Evolutionary conservation across 345 rosid genomes (phyloP).

Genomic region (Luvunga scandens): DNA sequence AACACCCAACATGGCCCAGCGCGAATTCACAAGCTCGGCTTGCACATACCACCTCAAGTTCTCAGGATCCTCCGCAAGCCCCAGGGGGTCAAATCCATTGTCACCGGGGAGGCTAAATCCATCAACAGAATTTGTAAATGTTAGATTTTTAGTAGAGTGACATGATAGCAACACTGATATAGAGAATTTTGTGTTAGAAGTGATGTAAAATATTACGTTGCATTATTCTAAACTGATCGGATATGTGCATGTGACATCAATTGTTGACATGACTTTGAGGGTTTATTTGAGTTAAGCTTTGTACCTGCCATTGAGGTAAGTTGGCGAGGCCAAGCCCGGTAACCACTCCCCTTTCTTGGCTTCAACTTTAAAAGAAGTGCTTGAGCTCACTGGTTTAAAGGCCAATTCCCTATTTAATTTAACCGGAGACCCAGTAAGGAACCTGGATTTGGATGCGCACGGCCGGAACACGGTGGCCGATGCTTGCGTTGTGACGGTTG

Average conservation of each 20-base stretch:
- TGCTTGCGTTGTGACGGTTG: constrained; percentile 85
- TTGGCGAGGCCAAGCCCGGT: constrained; percentile 81
- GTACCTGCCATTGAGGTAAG: constrained; percentile 85
- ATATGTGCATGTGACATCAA: not conserved
- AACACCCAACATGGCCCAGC: constrained; percentile 99
- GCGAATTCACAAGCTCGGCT: constrained; percentile 86
- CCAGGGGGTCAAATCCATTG: constrained; percentile 94
- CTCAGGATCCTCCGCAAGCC: constrained; percentile 92
- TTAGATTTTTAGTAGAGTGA: not conserved
- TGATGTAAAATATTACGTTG: too few species aligned
- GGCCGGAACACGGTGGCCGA: constrained; percentile 83
- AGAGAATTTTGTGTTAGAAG: too few species aligned
- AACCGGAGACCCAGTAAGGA: constrained; percentile 59
- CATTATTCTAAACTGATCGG: too few species aligned
- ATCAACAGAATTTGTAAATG: not conserved
- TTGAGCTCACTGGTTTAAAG: constrained; percentile 37
- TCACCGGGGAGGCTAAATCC: constrained; percentile 83
- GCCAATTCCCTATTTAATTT: constrained; percentile 46
- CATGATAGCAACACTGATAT: not conserved
- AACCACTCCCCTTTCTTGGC: constrained; percentile 99
- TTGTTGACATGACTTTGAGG: not conserved
- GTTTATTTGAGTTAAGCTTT: not conserved
- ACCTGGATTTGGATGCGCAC: constrained; percentile 50
- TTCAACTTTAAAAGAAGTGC: constrained; percentile 52
- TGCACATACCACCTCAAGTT: constrained; percentile 87